phyloP scores from a whole-genome alignment of 2,329 filamentous ascomycete genomes.

The Aspergillus costaricaensis region DNA sequence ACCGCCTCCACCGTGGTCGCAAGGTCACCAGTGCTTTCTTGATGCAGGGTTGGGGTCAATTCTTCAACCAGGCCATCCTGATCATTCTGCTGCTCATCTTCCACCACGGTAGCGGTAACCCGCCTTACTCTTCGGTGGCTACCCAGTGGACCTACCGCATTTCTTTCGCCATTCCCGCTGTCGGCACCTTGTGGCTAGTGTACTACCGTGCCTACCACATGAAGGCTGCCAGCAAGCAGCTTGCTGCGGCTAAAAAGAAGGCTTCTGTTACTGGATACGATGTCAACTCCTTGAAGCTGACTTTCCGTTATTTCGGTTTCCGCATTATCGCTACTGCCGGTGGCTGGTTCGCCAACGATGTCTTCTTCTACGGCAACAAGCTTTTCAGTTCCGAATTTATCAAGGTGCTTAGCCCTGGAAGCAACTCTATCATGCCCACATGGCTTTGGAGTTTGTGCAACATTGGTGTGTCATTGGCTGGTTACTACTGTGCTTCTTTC shows the following conservation, averaged over 20 bases:
- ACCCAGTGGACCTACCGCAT: constrained; percentile 90
- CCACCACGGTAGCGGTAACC: constrained; percentile 73
- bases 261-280: constrained; percentile 89
- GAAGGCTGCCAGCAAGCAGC: constrained; percentile 80
- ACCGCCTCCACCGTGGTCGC: constrained; percentile 91
- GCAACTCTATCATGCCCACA: constrained; percentile 73
- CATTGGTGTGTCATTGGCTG: constrained; percentile 77
- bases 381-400: constrained; percentile 94
- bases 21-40: constrained; percentile 95
- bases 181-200: constrained; percentile 89
- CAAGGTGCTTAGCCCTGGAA: constrained; percentile 69
- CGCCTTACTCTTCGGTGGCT: constrained; percentile 74
- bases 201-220: constrained; percentile 97
- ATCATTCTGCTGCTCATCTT: constrained; percentile 86
- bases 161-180: constrained; percentile 86
- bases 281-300: constrained; percentile 74
- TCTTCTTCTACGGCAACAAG: constrained; percentile 99
- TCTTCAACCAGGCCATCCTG: constrained; percentile 87
- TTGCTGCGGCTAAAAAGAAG: constrained; percentile 81
- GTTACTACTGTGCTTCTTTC: constrained; percentile 88
- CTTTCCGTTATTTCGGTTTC: constrained; percentile 79
- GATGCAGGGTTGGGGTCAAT: constrained; percentile 98
- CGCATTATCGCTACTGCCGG: constrained; percentile 84
- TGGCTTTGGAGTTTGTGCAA: constrained; percentile 96
- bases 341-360: constrained; percentile 93